Conservation (phyloP, 2,329 filamentous ascomycete genomes). For the Exophiala lecanii-corni region DNA sequence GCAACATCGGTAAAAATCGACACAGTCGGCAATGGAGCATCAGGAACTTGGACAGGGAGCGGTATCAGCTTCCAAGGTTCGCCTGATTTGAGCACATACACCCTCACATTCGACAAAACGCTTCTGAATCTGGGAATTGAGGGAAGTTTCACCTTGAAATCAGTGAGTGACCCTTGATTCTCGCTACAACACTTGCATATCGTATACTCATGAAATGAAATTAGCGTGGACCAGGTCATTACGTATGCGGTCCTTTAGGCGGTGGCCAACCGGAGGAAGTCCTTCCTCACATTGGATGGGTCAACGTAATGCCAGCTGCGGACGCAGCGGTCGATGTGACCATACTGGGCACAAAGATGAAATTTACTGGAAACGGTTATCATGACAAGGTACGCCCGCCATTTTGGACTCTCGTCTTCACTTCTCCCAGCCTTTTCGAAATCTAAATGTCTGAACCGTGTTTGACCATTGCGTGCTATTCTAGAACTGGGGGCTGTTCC, state of each 20-base stretch:
- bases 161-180: constrained; percentile 13
- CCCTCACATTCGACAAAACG: neutral
- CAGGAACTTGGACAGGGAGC: constrained; percentile 12
- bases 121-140: constrained; percentile 10
- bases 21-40: constrained; percentile 11
- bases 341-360: constrained; percentile 30
- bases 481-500: constrained; percentile 40
- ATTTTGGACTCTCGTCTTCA: no score
- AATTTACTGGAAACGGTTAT: constrained; percentile 39
- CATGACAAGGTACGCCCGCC: constrained; percentile 45
- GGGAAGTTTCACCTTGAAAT: constrained; percentile 17
- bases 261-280: constrained; percentile 25
- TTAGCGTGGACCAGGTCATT: constrained; percentile 26
- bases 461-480: neutral
- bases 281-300: constrained; percentile 37
- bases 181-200: no score
- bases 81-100: constrained; percentile 16
- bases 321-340: constrained; percentile 30
- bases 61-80: constrained; percentile 19
- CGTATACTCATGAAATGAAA: no score
- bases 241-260: constrained; percentile 25
- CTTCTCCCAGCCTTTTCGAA: no score
- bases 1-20: constrained; percentile 5
- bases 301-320: constrained; percentile 35
- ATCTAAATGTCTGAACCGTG: no score